Base-by-base conservation (phyloP, 108 stramenopile species). In the Discostella stelligeroides region DNA sequence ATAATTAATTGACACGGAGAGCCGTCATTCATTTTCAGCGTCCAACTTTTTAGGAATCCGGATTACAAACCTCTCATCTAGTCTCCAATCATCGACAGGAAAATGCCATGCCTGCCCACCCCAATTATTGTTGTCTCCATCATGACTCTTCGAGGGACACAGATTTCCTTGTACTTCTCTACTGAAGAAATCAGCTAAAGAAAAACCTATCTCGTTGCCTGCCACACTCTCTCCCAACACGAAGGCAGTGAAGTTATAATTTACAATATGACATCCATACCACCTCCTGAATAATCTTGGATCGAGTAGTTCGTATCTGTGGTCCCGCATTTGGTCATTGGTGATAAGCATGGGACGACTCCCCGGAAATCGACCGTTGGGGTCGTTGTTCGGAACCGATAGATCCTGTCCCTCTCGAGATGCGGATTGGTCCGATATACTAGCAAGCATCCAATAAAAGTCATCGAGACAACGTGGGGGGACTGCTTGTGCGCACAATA, bases 391-490 rank as follows among this genome's bases (percentile, higher is more conserved):
- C 41, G 65, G 60, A 18, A 94, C 81, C 38, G 76, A 85, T 27
- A 88, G 60, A 38, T 88, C 76, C 18, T 83, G 61, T 39, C 58
- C 80, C 13, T 66, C 72, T 11, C 84, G 71, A 25, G 85, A 72
- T 10, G 58, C 61, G 9, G 78, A 85, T 55, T 95, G 91, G 57
- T 86, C 82, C 4, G 84, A 75, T 21, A 92, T 79, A 41, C 82
- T 84, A 0, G 93, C 90, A n/a, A 85, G 66, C 87, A 95, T 95
- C 93, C 93, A 95, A 60, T 89, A 95, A 63, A 80, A 92, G 61
- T 95, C 93, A 58, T 95, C 93, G 3, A 95, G 70, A 27, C 73
- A 84, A 18, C 85, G 82, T 0, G 82, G 59, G 37, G 87, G 88
- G 0, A 92, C 93, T 40, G 13, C 78, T 56, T 37, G 7, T 7